Evolutionary conservation across 352 stramenopile species (phyloP).

Genomic region (Pythium dissotocum): DNA sequence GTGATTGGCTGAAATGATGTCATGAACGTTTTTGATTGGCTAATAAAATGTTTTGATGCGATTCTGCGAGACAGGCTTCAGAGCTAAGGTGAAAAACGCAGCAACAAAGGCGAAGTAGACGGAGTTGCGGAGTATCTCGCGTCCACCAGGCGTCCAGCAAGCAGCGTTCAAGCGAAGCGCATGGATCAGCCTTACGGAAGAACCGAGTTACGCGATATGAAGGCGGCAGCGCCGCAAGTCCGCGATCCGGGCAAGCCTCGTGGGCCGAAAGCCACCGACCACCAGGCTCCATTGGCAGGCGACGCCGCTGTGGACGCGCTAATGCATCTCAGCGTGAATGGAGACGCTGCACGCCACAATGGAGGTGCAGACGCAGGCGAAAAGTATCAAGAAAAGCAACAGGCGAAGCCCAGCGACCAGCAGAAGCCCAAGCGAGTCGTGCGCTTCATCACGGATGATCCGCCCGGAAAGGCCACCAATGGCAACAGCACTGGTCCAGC

Average conservation of each 20-base stretch:
- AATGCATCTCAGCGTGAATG: constrained; percentile 20
- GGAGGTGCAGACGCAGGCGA: background rate
- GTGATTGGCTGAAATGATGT: constrained; percentile 13
- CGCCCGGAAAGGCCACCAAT: background rate
- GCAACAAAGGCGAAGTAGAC: background rate
- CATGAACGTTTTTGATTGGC: background rate
- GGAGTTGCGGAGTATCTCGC: background rate
- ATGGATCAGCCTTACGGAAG: constrained; percentile 23
- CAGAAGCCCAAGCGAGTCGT: constrained; percentile 3
- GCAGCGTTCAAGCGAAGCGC: background rate
- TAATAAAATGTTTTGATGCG: background rate
- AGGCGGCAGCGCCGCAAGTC: background rate
- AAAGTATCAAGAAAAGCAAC: constrained; percentile 34
- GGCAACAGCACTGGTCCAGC: background rate
- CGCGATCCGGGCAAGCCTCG: background rate
- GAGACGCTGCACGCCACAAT: background rate
- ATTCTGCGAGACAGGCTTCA: background rate
- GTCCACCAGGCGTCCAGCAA: background rate
- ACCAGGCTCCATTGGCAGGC: background rate
- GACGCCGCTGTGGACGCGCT: background rate
- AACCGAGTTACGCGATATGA: constrained; percentile 19
- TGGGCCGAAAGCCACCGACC: background rate
- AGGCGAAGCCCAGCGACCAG: background rate
- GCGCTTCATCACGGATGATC: constrained; percentile 14
- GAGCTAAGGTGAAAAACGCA: background rate